Base-by-base conservation (phyloP, 352 stramenopile species). In the Detonula confervacea region DNA sequence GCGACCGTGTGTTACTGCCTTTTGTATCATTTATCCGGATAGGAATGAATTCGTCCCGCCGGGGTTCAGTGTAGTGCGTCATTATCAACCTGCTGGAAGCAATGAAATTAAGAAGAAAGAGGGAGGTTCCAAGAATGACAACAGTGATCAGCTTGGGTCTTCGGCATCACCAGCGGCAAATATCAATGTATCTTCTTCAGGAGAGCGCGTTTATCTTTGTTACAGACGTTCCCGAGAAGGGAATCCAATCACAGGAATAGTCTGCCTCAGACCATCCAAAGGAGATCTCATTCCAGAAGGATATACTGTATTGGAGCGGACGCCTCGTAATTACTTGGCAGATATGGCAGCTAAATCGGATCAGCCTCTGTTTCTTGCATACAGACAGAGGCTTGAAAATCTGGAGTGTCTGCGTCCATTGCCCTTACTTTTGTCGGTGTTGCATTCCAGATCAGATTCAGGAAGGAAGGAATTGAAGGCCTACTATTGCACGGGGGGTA, bases 271-370 rank as follows among this genome's bases (percentile, higher is more conserved):
- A 55, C 91, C 91, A 24, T 62, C 75, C 16, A 88, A 90, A 22
- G 69, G 84, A 66, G 93, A 96, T 77, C 18, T 73, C 3, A 84
- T 95, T 59, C 92, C 91, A 25, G 77, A 91, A 64, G 91, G 91
- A 18, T 96, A 92, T 71, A 95, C 91, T n/a, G 87, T 94, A 25
- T 57, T 96, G n/a, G 91, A 95, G 67, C 59, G 81, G 54, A 92
- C 87, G 20, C 90, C 91, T 18, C 68, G 86, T 61, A 94, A 94
- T 66, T 87, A 87, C 62, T 63, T 93, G 7, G 93, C 92, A 2
- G 86, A 95, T 78, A 55, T 95, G 29, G 90, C 91, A 72, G 68
- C 78, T 2, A 89, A 86, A 56, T 67, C 60, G 1, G 80, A 81
- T 11, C 59, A 77, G 46, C 68, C 81, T 16, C 77, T 93, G 1